phyloP scores from a whole-genome alignment of 176 grass and related monocot species.

The Stipa capillata region DNA sequence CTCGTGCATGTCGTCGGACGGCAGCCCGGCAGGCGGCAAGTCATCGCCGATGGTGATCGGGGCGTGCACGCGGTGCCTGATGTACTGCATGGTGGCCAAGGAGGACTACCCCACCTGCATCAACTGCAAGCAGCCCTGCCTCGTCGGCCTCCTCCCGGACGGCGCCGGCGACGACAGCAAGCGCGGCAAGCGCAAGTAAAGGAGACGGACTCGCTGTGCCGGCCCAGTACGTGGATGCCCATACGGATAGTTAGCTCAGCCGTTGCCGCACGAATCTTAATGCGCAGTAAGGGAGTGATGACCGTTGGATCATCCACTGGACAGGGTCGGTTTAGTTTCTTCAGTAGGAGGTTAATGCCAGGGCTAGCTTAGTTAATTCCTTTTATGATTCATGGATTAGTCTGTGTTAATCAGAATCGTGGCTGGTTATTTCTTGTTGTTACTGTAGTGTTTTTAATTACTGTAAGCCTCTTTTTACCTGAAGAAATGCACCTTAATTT shows the following conservation, averaged over 20 bases:
- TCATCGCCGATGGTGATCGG: slow-evolving; percentile 48
- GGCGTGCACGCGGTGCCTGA: slow-evolving; percentile 39
- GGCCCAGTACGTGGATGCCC: slow-evolving; percentile 32
- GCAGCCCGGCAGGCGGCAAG: slow-evolving; percentile 9
- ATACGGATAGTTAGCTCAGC: slow-evolving; percentile 15
- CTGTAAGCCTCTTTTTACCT: neutral
- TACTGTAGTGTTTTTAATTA: neutral
- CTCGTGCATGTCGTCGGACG: slow-evolving; percentile 52
- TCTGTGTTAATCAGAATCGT: no score
- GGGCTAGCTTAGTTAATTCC: neutral
- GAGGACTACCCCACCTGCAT: slow-evolving; percentile 47
- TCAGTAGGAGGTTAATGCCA: no score
- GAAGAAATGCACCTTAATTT: neutral
- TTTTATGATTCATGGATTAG: neutral
- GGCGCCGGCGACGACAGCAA: neutral
- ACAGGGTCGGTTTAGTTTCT: neutral
- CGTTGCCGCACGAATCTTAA: neutral
- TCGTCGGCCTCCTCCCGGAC: slow-evolving; percentile 32
- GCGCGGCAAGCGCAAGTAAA: slow-evolving; percentile 23
- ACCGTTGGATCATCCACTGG: slow-evolving; percentile 42
- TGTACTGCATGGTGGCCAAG: slow-evolving; percentile 52
- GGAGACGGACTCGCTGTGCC: neutral
- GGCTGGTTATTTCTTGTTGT: neutral
- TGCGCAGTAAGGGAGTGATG: neutral
- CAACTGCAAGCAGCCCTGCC: slow-evolving; percentile 48